Base-by-base conservation (phyloP, 2,329 filamentous ascomycete species). In the Trichoderma citrinoviride region DNA sequence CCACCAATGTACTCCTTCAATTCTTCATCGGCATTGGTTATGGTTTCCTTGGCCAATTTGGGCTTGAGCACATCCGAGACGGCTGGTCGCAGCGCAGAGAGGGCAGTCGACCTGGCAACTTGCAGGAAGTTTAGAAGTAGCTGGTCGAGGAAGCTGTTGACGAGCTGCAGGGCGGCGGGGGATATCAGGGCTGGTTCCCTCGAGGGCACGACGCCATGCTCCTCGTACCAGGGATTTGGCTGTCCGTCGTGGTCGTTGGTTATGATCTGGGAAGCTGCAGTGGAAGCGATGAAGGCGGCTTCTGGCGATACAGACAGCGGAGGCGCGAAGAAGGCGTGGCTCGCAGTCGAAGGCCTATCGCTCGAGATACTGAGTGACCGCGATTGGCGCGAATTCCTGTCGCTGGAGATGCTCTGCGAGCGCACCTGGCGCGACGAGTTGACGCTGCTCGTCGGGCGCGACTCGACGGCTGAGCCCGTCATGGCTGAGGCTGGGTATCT, bases 141-240 rank as follows among this genome's bases (percentile, higher is more conserved):
- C 74, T 97, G 92, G 76, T 99, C 95, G 67, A 99, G 85, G 74
- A 99, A 99, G 71, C 85, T 88, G 78, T 99, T 99, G 73, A 97
- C 85, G 10, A 96, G 84, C 47, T 84, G 83, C 43, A 98, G 81
- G 0, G 95, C 91, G 29, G 85, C 83, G 2, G 84, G 81, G 1
- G 92, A 89, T 65, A 97, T 90, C 55, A 90, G 75, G 19, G 90
- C 90, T 19, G 89, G 87, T 70, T 91, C 89, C 65, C 84, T 83
- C 5, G 85, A 85, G 1, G 86, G 83, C 69, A 88, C 85, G 63
- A 89, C 83, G 57, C 86, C 86, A 69, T 90, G 84, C 67, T 90
- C 85, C 72, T 91, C 87, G 71, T 88, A 86, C 83, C 89, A 89
- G 57, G 87, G 81, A 70, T 88, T 86, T 65, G 88, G 84, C 73